Evolutionary conservation across 306 rosid genomes (phyloP), one percentile per base, ranked within the genome.

Genomic region (Pyrus communis): DNA sequence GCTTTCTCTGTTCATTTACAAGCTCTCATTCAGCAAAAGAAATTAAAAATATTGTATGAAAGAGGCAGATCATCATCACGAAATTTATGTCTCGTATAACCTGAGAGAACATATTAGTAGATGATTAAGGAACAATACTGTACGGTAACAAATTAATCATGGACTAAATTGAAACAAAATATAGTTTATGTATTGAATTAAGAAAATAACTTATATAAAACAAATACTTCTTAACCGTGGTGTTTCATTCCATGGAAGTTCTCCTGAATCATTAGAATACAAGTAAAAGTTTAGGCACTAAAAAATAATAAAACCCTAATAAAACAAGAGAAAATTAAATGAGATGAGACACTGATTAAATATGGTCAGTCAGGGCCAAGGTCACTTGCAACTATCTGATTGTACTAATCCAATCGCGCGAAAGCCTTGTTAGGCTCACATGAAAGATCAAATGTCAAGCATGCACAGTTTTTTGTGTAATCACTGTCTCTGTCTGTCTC

Each of bases 401-500:
- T 19, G 13, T 58, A 58, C 15, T 28, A 22, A 10, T 58, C 63
- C 30, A 58, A 58, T 58, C 63, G 30, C 4, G 30, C 63, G 63
- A 61, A 27, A 6, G 31, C 38, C 67, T 61, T 12, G 67, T 27
- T 61, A 28, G 35, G 67, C 40, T 49, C 55, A 7, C 9, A 62
- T 7, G 55, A 58, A 35, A 38, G 31, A 38, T 73, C n/a, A 27
- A 49, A 25, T 59, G 81, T 77, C 51, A 42, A 18, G 28, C 15
- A 25, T 9, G 27, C 23, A 21, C n/a, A 75, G 78, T 58, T 74
- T 61, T 15, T 15, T 74, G 52, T 49, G 71, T 38, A 17, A 17
- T 35, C 22, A 76, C 70, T 62, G 49, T 28, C 80, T 58, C 69
- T 76, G 11, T 49, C 43, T 70, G 38, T 60, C 69, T 30, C 69